Conservation (phyloP, 495 filamentous ascomycete genomes). For the Penicillium alfredii region DNA sequence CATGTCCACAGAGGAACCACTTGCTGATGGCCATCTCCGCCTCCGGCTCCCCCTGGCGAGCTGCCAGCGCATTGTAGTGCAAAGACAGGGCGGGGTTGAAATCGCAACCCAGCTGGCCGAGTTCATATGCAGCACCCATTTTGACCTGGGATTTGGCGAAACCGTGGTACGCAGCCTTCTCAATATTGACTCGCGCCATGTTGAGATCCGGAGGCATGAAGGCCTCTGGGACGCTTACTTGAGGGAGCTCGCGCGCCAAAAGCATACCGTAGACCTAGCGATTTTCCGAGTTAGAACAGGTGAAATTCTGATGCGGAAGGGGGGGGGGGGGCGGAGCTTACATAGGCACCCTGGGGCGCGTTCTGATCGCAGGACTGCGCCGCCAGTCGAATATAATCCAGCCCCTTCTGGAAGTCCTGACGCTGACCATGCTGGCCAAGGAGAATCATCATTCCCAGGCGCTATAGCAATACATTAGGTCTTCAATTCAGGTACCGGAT, state of each 20-base stretch:
- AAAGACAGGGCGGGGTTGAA: conserved; percentile 88
- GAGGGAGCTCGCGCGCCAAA: conserved; percentile 79
- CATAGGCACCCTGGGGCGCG: conserved; percentile 92
- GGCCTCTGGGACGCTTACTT: conserved; percentile 72
- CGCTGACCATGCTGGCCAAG: conserved; percentile 86
- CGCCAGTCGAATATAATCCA: conserved; percentile 74
- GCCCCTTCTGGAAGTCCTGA: conserved; percentile 70
- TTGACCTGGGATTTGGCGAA: conserved; percentile 97
- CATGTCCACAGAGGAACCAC: conserved; percentile 96
- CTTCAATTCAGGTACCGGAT: neutral
- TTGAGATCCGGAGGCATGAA: conserved; percentile 68
- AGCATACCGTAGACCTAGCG: conserved; percentile 85
- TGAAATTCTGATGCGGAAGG: too few relatives aligned
- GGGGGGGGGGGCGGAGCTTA: too few relatives aligned
- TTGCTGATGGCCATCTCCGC: conserved; percentile 96
- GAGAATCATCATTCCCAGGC: conserved; percentile 95
- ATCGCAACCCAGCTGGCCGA: conserved; percentile 88
- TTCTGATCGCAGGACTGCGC: conserved; percentile 93
- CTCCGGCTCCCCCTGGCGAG: conserved; percentile 81
- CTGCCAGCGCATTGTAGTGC: conserved; percentile 92
- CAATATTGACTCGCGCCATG: conserved; percentile 78
- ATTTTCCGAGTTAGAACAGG: too few relatives aligned
- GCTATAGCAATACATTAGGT: conserved; percentile 38
- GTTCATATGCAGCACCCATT: conserved; percentile 93
- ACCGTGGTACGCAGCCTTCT: conserved; percentile 93